These are phyloP conservation scores for Paraphoma chrysanthemicola DNA, from an alignment of 2,329 filamentous ascomycete genomes.

Conservation along the genomic window DNA sequence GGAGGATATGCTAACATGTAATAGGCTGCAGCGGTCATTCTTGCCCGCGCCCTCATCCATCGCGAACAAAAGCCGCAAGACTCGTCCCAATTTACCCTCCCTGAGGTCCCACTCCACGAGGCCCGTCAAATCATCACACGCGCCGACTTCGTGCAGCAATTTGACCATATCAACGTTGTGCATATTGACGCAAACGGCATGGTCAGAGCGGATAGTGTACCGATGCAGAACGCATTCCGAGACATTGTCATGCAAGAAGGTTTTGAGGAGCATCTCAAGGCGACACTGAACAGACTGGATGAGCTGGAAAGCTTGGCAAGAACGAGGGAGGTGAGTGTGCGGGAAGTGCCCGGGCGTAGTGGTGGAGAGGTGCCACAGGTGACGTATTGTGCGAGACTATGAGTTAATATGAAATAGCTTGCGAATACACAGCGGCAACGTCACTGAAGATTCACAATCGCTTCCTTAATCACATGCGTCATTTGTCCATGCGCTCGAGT, in stretches of 20 bases:
- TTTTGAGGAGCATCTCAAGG: constrained; percentile 82
- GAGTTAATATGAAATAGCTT: too few relatives aligned
- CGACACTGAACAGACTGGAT: constrained; percentile 80
- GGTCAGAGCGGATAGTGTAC: constrained; percentile 90
- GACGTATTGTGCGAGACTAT: constrained; percentile 37
- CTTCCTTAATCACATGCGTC: too few relatives aligned
- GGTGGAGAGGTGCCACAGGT: constrained; percentile 39
- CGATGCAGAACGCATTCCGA: constrained; percentile 91
- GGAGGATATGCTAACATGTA: constrained; percentile 5
- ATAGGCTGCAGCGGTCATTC: constrained; percentile 87
- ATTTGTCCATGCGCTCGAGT: too few relatives aligned
- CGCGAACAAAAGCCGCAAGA: constrained; percentile 70
- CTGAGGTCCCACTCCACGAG: constrained; percentile 64
- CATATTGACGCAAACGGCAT: constrained; percentile 87
- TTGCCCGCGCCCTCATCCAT: constrained; percentile 87
- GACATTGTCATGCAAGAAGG: constrained; percentile 77
- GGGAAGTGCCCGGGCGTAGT: constrained; percentile 63
- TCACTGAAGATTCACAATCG: too few relatives aligned
- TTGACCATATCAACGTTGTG: constrained; percentile 93
- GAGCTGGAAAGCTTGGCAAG: constrained; percentile 92
- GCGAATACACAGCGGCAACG: too few relatives aligned
- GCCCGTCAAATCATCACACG: constrained; percentile 83
- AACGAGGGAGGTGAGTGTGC: constrained; percentile 89
- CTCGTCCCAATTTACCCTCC: constrained; percentile 72
- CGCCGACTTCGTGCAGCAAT: constrained; percentile 87